Evolutionary conservation across 2,329 filamentous ascomycete genomes (phyloP).

Genomic region (Podosphaera aphanis): DNA sequence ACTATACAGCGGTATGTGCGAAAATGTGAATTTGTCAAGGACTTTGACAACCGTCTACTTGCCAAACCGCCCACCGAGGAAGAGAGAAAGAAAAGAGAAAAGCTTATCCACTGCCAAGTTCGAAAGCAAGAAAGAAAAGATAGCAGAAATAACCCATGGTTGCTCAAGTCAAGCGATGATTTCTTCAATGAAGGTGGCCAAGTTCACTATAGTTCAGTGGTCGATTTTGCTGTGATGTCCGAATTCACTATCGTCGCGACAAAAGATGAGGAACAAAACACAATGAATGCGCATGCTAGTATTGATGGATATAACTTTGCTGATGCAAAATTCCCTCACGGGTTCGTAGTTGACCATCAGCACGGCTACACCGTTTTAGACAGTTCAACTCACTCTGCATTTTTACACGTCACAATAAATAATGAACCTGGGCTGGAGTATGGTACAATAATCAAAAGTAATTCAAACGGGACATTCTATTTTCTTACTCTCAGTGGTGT

Average conservation of each 20-base stretch:
- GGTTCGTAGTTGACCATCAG: conserved; percentile 57
- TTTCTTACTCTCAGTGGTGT: conserved; percentile 61
- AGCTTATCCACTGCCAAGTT: conserved; percentile 33
- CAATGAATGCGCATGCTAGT: conserved; percentile 57
- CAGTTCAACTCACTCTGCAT: conserved; percentile 82
- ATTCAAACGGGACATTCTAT: conserved; percentile 93
- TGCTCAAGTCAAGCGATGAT: conserved; percentile 56
- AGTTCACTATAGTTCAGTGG: conserved; percentile 44
- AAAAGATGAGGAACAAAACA: conserved; percentile 36
- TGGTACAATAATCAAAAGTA: conserved; percentile 87
- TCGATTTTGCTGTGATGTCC: conserved; percentile 79
- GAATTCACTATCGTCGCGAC: conserved; percentile 87
- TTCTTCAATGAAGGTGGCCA: conserved; percentile 45
- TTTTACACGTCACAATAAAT: conserved; percentile 74
- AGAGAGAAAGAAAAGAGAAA: conserved; percentile 20
- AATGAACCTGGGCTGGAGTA: conserved; percentile 39
- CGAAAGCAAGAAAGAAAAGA: conserved; percentile 40
- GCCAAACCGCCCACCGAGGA: conserved; percentile 16
- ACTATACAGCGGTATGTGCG: conserved; percentile 49
- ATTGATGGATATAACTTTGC: conserved; percentile 69
- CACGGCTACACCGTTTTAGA: conserved; percentile 81
- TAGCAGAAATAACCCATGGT: conserved; percentile 35
- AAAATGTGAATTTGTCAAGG: conserved; percentile 71
- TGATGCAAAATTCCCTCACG: conserved; percentile 61
- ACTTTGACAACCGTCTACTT: conserved; percentile 24